Conservation (phyloP, 1,139 yeast species). For the Saccharomyces hybrid region DNA sequence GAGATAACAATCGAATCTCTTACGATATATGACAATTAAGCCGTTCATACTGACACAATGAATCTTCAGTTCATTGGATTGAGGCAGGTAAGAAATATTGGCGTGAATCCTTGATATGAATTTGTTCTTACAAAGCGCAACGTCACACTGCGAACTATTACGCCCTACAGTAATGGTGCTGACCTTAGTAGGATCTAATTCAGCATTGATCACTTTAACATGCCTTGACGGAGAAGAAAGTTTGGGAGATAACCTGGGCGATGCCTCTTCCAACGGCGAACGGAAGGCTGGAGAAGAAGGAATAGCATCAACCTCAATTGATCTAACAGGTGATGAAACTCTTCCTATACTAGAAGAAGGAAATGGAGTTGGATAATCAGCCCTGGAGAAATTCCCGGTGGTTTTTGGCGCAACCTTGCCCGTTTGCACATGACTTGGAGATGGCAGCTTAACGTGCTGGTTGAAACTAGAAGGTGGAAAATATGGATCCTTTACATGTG, state of each 20-base stretch:
- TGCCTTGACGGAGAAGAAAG: not conserved
- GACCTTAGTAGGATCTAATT: constrained; percentile 15
- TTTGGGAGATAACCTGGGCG: not conserved
- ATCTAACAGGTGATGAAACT: constrained; percentile 34
- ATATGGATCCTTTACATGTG: not conserved
- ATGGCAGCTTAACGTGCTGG: constrained; percentile 1
- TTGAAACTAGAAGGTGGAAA: not conserved
- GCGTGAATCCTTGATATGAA: constrained; percentile 31
- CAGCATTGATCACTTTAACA: constrained; percentile 10
- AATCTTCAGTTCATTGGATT: constrained; percentile 27
- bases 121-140: constrained; percentile 27
- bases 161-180: constrained; percentile 26
- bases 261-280: not conserved
- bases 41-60: constrained; percentile 36
- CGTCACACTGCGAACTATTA: constrained; percentile 26
- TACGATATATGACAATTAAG: constrained; percentile 29
- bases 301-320: not conserved
- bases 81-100: constrained; percentile 25
- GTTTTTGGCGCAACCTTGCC: not conserved
- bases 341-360: constrained; percentile 49
- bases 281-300: constrained; percentile 14
- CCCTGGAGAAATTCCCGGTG: not conserved
- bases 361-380: constrained; percentile 44
- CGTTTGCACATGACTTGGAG: not conserved
- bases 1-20: constrained; percentile 19